phyloP scores from a whole-genome alignment of 495 filamentous ascomycete genomes.

The Penicillium canescens region DNA sequence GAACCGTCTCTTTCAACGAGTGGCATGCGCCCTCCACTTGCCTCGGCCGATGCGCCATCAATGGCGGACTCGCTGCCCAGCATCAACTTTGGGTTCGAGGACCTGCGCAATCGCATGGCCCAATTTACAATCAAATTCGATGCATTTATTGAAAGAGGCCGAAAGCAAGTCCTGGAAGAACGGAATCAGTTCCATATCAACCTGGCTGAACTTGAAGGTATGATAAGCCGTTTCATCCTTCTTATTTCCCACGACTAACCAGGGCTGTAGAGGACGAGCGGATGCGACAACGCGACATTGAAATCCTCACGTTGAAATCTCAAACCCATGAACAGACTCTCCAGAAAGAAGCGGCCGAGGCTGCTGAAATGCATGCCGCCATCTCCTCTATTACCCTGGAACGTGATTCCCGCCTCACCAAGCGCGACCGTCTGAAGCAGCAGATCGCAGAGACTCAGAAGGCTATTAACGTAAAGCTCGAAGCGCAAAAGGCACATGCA shows the following conservation, averaged over 20 bases:
- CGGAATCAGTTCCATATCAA: conserved; percentile 91
- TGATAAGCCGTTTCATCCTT: conserved; percentile 4
- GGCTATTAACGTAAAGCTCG: conserved; percentile 59
- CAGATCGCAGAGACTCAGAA: conserved; percentile 81
- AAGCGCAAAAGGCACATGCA: conserved; percentile 61
- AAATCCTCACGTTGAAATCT: conserved; percentile 76
- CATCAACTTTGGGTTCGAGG: conserved; percentile 96
- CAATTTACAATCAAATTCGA: conserved; percentile 91
- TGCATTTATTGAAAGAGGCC: conserved; percentile 86
- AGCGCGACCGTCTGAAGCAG: conserved; percentile 69
- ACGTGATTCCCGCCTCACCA: conserved; percentile 70
- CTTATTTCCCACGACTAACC: conserved; percentile 18
- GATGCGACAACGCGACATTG: conserved; percentile 84
- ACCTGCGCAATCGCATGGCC: conserved; percentile 91
- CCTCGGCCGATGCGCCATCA: conserved; percentile 55
- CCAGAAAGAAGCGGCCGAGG: conserved; percentile 83
- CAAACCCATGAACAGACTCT: conserved; percentile 77
- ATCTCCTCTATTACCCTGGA: conserved; percentile 74
- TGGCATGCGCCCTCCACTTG: conserved; percentile 68
- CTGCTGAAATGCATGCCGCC: conserved; percentile 78
- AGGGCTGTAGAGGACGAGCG: conserved; percentile 73
- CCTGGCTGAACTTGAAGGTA: conserved; percentile 86
- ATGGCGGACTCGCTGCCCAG: conserved; percentile 83
- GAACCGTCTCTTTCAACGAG: conserved; percentile 77
- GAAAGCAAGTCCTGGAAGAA: conserved; percentile 87